phyloP scores from a whole-genome alignment of 495 filamentous ascomycete genomes.

The Trypethelium eluteriae region DNA sequence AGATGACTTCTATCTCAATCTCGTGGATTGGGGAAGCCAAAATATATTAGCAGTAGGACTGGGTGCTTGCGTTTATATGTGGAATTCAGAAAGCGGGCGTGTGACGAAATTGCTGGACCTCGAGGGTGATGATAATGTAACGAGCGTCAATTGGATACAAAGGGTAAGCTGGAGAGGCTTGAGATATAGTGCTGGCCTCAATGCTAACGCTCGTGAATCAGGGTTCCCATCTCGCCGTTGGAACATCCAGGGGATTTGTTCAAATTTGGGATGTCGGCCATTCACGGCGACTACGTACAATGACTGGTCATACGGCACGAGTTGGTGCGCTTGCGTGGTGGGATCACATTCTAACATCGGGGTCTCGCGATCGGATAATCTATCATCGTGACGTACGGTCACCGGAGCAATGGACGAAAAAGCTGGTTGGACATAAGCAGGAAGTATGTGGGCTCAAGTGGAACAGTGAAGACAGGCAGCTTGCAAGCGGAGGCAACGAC shows the following conservation, averaged over 20 bases:
- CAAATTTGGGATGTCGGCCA: conserved; percentile 96
- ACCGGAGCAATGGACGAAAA: conserved; percentile 81
- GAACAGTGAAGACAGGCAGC: conserved; percentile 90
- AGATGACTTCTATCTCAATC: conserved; percentile 94
- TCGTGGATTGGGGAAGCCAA: conserved; percentile 96
- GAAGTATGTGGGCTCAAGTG: conserved; percentile 96
- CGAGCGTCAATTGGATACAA: conserved; percentile 96
- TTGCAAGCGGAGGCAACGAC: conserved; percentile 96
- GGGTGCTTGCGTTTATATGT: conserved; percentile 95
- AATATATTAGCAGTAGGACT: conserved; percentile 89
- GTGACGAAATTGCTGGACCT: conserved; percentile 92
- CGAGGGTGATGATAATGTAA: conserved; percentile 77
- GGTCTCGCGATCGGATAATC: conserved; percentile 85
- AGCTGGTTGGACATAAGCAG: conserved; percentile 90
- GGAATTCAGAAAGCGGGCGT: conserved; percentile 78
- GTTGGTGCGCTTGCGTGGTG: conserved; percentile 96
- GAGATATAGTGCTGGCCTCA: background rate
- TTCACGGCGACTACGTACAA: conserved; percentile 75
- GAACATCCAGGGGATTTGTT: conserved; percentile 85
- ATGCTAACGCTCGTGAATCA: conserved; percentile 30
- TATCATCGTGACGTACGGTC: conserved; percentile 91
- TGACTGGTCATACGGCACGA: conserved; percentile 89
- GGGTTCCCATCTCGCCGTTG: conserved; percentile 90
- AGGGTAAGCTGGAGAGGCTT: conserved; percentile 40
- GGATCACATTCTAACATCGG: conserved; percentile 91